Base-by-base conservation (phyloP, 169 alveolate genomes). In the Babesia caballi region DNA sequence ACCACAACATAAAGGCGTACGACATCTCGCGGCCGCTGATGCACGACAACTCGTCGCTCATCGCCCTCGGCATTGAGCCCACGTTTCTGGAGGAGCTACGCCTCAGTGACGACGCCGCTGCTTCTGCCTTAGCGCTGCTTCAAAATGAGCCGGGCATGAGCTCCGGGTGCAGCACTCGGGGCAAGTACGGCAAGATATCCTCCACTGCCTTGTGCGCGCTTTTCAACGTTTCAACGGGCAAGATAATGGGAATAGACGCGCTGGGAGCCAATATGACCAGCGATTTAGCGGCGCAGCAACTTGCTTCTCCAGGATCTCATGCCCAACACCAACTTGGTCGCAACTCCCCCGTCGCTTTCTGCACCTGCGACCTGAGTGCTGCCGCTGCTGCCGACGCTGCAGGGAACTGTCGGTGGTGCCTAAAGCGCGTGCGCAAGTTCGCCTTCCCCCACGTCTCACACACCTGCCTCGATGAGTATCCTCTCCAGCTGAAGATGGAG, bases 11-110 rank as follows among this genome's bases (percentile, higher is more conserved):
- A 11, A 65, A 52, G 44, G 78, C 81, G 2, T 76, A 53, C 42
- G 85, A 76, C 47, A 21, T 76, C 3, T 49, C 70, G 11, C 42
- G 61, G 23, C 47, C 70, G 41, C 46, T 49, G 38, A 35, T 63
- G 57, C 59, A 35, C 25, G 72, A 66, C 67, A 33, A 59, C 15
- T 50, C 66, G 28, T 60, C 19, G 4, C 57, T 76, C 19, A 60
- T 66, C 17, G 85, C 85, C 6, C 33, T 76, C 11, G 85, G 85
- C 19, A 76, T 76, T 17, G 80, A 76, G 50, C 81, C 81, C 25
- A 30, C 51, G 66, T 52, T 21, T 23, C 32, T 63, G 49, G 73
- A 63, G 50, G 73, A 63, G 51, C 32, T 49, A 11, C 27, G 73
- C 5, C n/a, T 47, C 14, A n/a, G 50, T n/a, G 73, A 63, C 12